Base-by-base conservation (phyloP, 2,329 filamentous ascomycete genomes). In the Scedosporium minutisporum region DNA sequence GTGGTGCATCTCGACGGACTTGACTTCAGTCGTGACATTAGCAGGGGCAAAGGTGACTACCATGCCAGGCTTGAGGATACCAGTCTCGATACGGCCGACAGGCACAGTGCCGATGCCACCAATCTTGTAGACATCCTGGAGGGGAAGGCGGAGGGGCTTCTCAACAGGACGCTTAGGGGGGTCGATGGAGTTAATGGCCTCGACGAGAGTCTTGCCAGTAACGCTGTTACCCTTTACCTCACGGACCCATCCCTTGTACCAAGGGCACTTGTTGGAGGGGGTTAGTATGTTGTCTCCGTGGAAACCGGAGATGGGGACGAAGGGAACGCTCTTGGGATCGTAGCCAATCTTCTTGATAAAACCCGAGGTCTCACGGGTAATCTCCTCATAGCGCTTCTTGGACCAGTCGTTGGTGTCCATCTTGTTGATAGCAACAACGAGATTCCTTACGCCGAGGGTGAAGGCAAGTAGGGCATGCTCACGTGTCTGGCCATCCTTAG, bases 271-370 rank as follows among this genome's bases (percentile, higher is more conserved):
- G 86, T 82, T 66, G 82, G 93, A 96, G 76, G 81, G 68, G 65
- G 90, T 81, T 68, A 99, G 88, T 95, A 99, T 99, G 91, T 99
- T 99, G 90, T 99, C 95, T 79, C 95, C 95, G 88, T 99, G 89
- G 92, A 99, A 99, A 74, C 95, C 95, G 74, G 95, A 97, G 90
- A 99, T 97, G 78, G 95, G 95, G 77, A 99, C 95, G 87, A 99
- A 99, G 74, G 93, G 86, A 77, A 97, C 93, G 73, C 83, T 80
- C 91, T 97, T 97, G 85, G 95, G 93, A 91, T 97, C 97, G 91
- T 93, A 99, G 80, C 95, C 95, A 82, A 97, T 93, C 92, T 99
- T 97, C 93, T 97, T 99, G 91, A 99, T 97, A 99, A 91, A 82
- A 95, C 95, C n/a, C n/a, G n/a, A n/a, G n/a, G n/a, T n/a, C n/a